A percentile compares a stretch with the other conserved stretches of the same genome.
These are phyloP conservation scores for Mycosphaerella sp. DNA, from an alignment of 2,329 filamentous ascomycete species.

Conservation along the genomic window DNA sequence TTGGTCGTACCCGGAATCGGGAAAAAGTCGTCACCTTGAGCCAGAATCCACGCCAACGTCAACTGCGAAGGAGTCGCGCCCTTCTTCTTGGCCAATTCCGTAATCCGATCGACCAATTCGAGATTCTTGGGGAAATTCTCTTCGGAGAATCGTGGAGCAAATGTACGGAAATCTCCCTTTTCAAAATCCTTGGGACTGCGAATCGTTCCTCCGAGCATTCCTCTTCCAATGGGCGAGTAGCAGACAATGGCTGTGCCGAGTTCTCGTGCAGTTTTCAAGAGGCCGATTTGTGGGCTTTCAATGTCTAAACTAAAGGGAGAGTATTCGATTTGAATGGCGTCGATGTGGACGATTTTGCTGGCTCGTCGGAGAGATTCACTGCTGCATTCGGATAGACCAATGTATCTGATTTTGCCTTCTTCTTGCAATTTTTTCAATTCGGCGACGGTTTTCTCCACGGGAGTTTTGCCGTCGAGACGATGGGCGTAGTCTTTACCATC, in stretches of 20 bases:
- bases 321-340: constrained; percentile 49
- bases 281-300: constrained; percentile 45
- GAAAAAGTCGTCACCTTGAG: constrained; percentile 52
- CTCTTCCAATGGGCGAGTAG: constrained; percentile 55
- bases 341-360: constrained; percentile 45
- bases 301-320: constrained; percentile 51
- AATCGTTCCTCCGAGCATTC: constrained; percentile 50
- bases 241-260: constrained; percentile 53
- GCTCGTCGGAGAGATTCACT: constrained; percentile 48
- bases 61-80: constrained; percentile 52
- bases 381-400: constrained; percentile 51
- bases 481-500: constrained; percentile 34
- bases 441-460: constrained; percentile 45
- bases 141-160: constrained; percentile 44
- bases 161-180: constrained; percentile 44
- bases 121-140: constrained; percentile 54
- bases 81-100: constrained; percentile 48
- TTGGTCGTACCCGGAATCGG: constrained; percentile 31
- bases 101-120: constrained; percentile 47
- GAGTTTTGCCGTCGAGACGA: constrained; percentile 40
- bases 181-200: constrained; percentile 44
- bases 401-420: constrained; percentile 52
- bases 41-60: constrained; percentile 57
- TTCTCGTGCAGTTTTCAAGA: constrained; percentile 52
- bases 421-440: constrained; percentile 45